Conservation (phyloP, 768 basidiomycete species). For the Kwoniella bestiolae region DNA sequence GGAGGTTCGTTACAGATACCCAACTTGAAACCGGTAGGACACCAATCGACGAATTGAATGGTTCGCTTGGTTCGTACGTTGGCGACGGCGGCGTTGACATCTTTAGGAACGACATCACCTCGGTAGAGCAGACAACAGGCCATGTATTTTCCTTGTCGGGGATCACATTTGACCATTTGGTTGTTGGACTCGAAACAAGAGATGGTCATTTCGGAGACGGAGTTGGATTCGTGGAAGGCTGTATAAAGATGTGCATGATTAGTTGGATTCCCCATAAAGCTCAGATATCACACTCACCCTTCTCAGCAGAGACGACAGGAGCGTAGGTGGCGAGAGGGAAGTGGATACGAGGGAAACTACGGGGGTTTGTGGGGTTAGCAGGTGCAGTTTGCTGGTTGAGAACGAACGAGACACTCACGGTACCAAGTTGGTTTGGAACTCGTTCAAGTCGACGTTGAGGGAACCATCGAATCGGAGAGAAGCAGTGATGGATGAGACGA, state of each 20-base stretch:
- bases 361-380: constrained; percentile 16
- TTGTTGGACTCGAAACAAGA: constrained; percentile 95
- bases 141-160: constrained; percentile 97
- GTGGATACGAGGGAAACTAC: constrained; percentile 94
- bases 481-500: constrained; percentile 96
- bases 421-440: constrained; percentile 98
- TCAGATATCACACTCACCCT: constrained; percentile 58
- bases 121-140: constrained; percentile 91
- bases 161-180: constrained; percentile 97
- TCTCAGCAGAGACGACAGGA: constrained; percentile 87
- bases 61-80: constrained; percentile 97
- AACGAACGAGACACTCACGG: constrained; percentile 66
- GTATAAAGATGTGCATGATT: too few species aligned
- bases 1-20: constrained; percentile 98
- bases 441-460: constrained; percentile 93
- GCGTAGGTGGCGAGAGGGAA: constrained; percentile 97
- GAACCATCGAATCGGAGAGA: constrained; percentile 97
- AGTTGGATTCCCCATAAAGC: too few species aligned
- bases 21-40: constrained; percentile 89
- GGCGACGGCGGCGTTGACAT: constrained; percentile 87
- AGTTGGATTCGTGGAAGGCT: constrained; percentile 94
- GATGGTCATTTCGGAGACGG: constrained; percentile 97
- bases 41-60: constrained; percentile 97
- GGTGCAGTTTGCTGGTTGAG: not conserved
- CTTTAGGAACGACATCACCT: constrained; percentile 96